These are phyloP conservation scores for Elsinoe fawcettii DNA, from an alignment of 2,329 filamentous ascomycete genomes.

Conservation along the genomic window DNA sequence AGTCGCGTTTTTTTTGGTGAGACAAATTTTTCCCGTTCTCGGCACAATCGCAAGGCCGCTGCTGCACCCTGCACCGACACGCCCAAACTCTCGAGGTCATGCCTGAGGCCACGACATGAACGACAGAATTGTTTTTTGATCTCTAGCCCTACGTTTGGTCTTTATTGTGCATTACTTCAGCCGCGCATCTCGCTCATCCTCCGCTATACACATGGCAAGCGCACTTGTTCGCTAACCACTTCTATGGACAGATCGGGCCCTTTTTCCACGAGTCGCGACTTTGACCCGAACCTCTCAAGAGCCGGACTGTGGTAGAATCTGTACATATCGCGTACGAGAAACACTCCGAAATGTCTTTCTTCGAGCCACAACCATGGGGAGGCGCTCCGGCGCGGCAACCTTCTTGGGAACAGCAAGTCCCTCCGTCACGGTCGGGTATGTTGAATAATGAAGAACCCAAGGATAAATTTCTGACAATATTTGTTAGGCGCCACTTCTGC, in stretches of 20 bases:
- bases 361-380: constrained; percentile 58
- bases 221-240: not conserved
- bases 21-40: constrained; percentile 16
- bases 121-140: constrained; percentile 7
- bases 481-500: constrained; percentile 64
- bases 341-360: constrained; percentile 53
- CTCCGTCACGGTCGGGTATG: constrained; percentile 65
- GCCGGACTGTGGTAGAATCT: not conserved
- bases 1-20: constrained; percentile 15
- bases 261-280: constrained; percentile 2
- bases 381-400: constrained; percentile 55
- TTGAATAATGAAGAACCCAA: not conserved
- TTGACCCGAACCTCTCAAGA: not conserved
- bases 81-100: constrained; percentile 5
- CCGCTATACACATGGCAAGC: not conserved
- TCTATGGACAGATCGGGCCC: constrained; percentile 1
- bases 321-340: constrained; percentile 11
- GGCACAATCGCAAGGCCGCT: constrained; percentile 11
- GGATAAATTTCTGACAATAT: constrained; percentile 22
- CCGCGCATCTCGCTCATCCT: not conserved
- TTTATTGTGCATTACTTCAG: not conserved
- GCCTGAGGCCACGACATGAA: constrained; percentile 1
- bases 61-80: constrained; percentile 8
- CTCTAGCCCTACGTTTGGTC: not conserved
- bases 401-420: constrained; percentile 65